These are phyloP conservation scores for Mercurialis annua DNA, from an alignment of 345 rosid genomes.

Conservation along the genomic window DNA sequence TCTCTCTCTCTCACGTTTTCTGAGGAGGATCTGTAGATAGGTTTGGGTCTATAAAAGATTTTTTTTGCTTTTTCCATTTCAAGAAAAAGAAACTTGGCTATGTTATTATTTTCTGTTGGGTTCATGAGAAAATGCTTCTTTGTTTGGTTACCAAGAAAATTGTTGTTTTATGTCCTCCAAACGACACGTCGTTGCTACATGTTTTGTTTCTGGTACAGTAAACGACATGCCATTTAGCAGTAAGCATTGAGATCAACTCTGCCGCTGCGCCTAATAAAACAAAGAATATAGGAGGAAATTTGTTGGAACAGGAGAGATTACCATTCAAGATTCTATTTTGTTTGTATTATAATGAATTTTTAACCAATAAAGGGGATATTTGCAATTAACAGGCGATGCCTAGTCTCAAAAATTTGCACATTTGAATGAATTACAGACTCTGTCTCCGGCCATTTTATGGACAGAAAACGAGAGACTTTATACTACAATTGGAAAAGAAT, in stretches of 20 bases:
- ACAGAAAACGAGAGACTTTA: neutral
- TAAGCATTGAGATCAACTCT: no score
- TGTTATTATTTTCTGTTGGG: no score
- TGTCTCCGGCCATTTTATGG: conserved; percentile 2
- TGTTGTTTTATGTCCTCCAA: no score
- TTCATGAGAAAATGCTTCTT: no score
- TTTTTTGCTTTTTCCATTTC: neutral
- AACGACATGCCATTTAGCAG: no score
- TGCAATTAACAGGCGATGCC: neutral
- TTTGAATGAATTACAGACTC: neutral
- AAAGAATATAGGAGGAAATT: neutral
- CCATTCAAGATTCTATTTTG: neutral
- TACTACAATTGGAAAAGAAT: conserved; percentile 10
- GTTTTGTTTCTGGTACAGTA: no score
- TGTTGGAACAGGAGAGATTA: neutral
- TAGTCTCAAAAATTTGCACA: neutral
- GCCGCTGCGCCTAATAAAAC: no score
- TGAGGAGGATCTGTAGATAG: neutral
- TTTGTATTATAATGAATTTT: neutral
- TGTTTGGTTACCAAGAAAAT: no score
- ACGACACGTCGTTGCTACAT: no score
- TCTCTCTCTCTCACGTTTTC: neutral
- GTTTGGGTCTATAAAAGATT: neutral
- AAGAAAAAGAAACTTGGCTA: no score
- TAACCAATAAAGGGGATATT: neutral